Conservation (phyloP, 1,284 basidiomycete genomes). For the Trametes pubescens region DNA sequence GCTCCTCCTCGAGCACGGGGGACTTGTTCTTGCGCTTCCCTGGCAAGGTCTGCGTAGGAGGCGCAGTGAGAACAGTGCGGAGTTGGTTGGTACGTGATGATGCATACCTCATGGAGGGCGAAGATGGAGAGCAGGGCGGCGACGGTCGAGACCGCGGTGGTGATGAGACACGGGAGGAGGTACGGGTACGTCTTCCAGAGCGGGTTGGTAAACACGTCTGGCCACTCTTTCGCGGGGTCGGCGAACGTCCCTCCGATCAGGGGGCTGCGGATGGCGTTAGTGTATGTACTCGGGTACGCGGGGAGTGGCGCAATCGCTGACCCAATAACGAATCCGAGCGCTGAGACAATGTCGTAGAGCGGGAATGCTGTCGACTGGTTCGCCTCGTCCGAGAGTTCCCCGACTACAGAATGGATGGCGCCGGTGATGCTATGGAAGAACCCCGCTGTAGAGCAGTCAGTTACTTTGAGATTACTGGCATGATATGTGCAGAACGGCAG, state of each 20-base stretch:
- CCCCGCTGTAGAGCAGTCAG: slow-evolving; percentile 31
- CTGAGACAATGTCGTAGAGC: slow-evolving; percentile 67
- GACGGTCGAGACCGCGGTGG: slow-evolving; percentile 42
- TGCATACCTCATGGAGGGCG: slow-evolving; percentile 64
- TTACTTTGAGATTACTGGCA: not conserved
- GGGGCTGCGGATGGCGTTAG: slow-evolving; percentile 51
- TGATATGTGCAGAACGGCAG: not conserved
- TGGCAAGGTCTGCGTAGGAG: slow-evolving; percentile 50
- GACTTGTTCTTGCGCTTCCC: slow-evolving; percentile 32
- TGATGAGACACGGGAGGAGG: slow-evolving; percentile 62
- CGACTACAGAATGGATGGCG: slow-evolving; percentile 66
- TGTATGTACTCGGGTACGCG: not conserved
- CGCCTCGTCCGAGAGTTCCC: slow-evolving; percentile 71
- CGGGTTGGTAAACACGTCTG: slow-evolving; percentile 51
- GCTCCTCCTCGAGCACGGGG: slow-evolving; percentile 22
- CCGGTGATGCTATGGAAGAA: slow-evolving; percentile 67
- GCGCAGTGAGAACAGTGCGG: not conserved
- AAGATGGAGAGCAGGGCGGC: slow-evolving; percentile 51
- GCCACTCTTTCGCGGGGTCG: slow-evolving; percentile 58
- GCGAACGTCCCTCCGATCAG: slow-evolving; percentile 69
- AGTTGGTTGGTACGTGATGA: not conserved
- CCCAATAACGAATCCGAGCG: slow-evolving; percentile 68
- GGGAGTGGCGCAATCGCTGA: slow-evolving; percentile 36
- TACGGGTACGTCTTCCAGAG: slow-evolving; percentile 63
- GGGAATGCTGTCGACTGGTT: slow-evolving; percentile 71